Evolutionary conservation across 2,329 filamentous ascomycete genomes (phyloP).

Genomic region (Apiospora saccharicola): DNA sequence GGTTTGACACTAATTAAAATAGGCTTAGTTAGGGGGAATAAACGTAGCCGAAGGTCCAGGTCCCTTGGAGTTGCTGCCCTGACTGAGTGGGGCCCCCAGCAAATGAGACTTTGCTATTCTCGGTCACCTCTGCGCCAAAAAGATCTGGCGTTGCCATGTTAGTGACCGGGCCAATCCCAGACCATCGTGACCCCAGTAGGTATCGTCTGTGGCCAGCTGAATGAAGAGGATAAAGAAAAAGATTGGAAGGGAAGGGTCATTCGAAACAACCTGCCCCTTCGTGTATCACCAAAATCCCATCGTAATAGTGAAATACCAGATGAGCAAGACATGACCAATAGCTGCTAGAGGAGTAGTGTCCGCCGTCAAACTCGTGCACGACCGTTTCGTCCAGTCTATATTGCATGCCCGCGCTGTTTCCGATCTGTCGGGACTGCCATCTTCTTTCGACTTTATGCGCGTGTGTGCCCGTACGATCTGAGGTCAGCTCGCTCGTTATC

Average conservation of each 20-base stretch:
- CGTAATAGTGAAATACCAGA: background rate
- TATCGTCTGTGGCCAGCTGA: background rate
- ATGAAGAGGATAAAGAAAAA: background rate
- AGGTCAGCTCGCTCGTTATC: background rate
- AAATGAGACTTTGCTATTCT: slow-evolving; percentile 20
- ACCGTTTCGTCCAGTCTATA: slow-evolving; percentile 3
- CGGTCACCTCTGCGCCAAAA: slow-evolving; percentile 1
- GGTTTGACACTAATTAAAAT: no score
- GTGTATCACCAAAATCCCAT: background rate
- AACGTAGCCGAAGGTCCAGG: no score
- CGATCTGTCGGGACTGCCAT: slow-evolving; percentile 2
- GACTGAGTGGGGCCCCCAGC: slow-evolving; percentile 11
- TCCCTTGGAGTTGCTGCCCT: slow-evolving; percentile 9
- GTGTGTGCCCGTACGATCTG: slow-evolving; percentile 1
- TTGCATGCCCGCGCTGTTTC: background rate
- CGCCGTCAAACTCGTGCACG: background rate
- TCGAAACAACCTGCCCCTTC: background rate
- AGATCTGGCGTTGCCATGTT: background rate
- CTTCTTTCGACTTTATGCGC: background rate
- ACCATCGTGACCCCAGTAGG: background rate
- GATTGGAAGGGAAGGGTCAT: background rate
- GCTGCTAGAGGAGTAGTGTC: slow-evolving; percentile 1
- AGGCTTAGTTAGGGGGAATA: no score
- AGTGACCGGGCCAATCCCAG: background rate
- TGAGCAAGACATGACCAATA: background rate